Conservation (phyloP, 352 stramenopile species). For the Phytophthora tentaculata region DNA sequence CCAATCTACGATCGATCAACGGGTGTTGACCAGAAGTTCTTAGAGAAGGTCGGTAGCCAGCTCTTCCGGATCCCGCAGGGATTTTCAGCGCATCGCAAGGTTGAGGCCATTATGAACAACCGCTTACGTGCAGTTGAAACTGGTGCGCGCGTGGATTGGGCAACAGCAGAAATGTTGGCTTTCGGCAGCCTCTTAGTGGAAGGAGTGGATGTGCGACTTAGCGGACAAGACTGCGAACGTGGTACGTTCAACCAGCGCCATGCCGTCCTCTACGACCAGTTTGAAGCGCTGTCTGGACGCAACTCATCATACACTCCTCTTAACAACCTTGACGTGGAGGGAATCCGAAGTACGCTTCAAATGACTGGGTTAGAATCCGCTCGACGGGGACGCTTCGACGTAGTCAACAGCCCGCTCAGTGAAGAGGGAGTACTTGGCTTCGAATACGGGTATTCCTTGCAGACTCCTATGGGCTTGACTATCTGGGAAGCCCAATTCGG, state of each 20-base stretch:
- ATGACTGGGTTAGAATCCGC: conserved; percentile 52
- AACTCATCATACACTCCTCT: conserved; percentile 96
- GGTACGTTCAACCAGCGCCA: conserved; percentile 92
- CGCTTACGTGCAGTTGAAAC: conserved; percentile 79
- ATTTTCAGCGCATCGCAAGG: conserved; percentile 87
- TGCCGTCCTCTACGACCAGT: conserved; percentile 90
- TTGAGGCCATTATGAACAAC: conserved; percentile 90
- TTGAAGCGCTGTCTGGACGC: conserved; percentile 67
- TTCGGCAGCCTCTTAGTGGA: conserved; percentile 88
- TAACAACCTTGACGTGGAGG: conserved; percentile 75
- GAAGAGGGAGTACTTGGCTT: conserved; percentile 88
- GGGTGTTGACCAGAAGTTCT: conserved; percentile 73
- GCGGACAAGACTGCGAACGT: conserved; percentile 89
- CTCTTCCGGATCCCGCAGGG: conserved; percentile 82
- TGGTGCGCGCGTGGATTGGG: conserved; percentile 87
- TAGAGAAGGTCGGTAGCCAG: conserved; percentile 78
- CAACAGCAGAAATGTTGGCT: conserved; percentile 87
- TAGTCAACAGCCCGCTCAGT: conserved; percentile 85
- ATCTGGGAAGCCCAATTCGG: conserved; percentile 95
- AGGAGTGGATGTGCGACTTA: conserved; percentile 84
- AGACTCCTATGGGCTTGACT: conserved; percentile 74
- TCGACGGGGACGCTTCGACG: conserved; percentile 59
- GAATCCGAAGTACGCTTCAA: conserved; percentile 48
- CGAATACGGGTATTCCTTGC: conserved; percentile 88
- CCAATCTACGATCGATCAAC: conserved; percentile 58